These are phyloP conservation scores for Raffaelea deltoideospora DNA, from an alignment of 2,329 filamentous ascomycete genomes.

Conservation along the genomic window DNA sequence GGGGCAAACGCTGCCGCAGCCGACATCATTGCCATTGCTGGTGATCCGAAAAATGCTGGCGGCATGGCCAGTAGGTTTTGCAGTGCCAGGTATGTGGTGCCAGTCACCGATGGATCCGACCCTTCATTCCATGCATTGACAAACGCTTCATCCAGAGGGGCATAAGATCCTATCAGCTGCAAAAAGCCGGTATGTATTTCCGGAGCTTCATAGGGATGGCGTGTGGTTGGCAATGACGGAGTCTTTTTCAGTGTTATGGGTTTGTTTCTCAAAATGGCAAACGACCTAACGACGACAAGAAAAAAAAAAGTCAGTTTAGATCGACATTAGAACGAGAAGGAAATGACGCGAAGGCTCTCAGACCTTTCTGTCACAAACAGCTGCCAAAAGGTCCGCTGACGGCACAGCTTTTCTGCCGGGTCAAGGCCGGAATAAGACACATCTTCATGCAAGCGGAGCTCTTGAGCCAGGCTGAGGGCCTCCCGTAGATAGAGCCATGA, in stretches of 20 bases:
- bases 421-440: constrained; percentile 32
- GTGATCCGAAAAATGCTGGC: constrained; percentile 17
- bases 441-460: constrained; percentile 44
- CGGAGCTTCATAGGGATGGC: constrained; percentile 33
- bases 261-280: constrained; percentile 47
- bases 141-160: constrained; percentile 48
- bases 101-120: constrained; percentile 19
- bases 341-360: not conserved
- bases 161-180: constrained; percentile 44
- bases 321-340: no score
- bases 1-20: no score
- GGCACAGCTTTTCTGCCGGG: constrained; percentile 34
- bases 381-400: constrained; percentile 45
- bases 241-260: constrained; percentile 47
- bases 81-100: constrained; percentile 19
- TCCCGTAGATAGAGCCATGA: constrained; percentile 48
- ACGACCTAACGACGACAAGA: constrained; percentile 28
- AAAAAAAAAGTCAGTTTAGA: no score
- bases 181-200: constrained; percentile 42
- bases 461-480: constrained; percentile 42
- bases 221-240: constrained; percentile 36
- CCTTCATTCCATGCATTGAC: constrained; percentile 50
- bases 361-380: constrained; percentile 47
- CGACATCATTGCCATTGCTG: no score
- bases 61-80: constrained; percentile 19